Evolutionary conservation across 208 protist genomes (phyloP).

Genomic region (Leishmania lainsoni): DNA sequence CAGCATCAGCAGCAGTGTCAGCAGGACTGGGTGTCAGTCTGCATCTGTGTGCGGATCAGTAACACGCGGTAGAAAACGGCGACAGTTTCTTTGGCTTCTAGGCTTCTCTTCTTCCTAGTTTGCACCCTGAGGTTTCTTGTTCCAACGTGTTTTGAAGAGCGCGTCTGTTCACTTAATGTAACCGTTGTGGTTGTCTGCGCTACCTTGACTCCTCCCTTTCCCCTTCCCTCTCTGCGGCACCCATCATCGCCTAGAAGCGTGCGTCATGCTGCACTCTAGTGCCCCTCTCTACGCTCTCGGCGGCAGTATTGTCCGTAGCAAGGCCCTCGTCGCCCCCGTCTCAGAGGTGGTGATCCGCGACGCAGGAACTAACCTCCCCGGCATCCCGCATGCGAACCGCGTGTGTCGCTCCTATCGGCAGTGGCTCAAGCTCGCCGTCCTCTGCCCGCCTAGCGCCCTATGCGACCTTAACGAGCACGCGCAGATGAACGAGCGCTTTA

Average conservation of each 20-base stretch:
- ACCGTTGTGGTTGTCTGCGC: background rate
- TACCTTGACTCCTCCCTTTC: background rate
- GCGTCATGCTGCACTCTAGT: slow-evolving; percentile 24
- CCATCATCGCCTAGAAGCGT: background rate
- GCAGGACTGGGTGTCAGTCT: background rate
- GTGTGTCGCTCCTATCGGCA: slow-evolving; percentile 81
- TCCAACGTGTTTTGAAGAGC: background rate
- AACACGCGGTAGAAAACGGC: background rate
- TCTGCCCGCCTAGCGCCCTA: slow-evolving; percentile 75
- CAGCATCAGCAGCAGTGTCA: background rate
- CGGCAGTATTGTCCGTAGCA: slow-evolving; percentile 54
- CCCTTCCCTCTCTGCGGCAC: background rate
- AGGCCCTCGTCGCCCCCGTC: slow-evolving; percentile 55
- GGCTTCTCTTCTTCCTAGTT: background rate
- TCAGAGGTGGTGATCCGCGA: slow-evolving; percentile 50
- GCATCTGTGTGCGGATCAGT: background rate
- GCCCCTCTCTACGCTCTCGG: slow-evolving; percentile 21
- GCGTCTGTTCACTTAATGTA: background rate
- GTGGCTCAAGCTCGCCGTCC: slow-evolving; percentile 87
- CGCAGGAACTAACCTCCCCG: slow-evolving; percentile 75
- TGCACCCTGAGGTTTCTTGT: background rate
- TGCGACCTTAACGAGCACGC: slow-evolving; percentile 88
- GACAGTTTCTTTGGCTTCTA: background rate
- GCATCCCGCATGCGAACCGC: slow-evolving; percentile 78
- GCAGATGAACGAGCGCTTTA: slow-evolving; percentile 91